These are phyloP conservation scores for Phyllosticta paracitricarpa DNA, from an alignment of 2,329 filamentous ascomycete species.

Conservation along the genomic window DNA sequence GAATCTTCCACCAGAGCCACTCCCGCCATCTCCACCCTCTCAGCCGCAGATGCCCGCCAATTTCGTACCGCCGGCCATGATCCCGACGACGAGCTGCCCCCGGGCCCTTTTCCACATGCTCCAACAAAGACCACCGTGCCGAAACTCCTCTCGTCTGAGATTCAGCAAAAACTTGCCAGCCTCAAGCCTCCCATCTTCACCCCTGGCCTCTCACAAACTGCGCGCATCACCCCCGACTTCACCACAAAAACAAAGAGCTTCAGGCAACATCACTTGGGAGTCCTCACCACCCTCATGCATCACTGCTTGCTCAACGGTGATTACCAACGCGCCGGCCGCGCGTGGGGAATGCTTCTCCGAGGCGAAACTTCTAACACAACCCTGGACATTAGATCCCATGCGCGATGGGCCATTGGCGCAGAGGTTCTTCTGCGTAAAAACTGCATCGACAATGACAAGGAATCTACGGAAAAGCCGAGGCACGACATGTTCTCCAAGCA, in stretches of 20 bases:
- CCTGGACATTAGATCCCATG: constrained; percentile 59
- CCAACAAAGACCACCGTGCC: constrained; percentile 14
- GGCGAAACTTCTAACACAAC: constrained; percentile 45
- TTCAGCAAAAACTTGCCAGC: constrained; percentile 31
- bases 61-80: constrained; percentile 32
- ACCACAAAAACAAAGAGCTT: constrained; percentile 19
- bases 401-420: constrained; percentile 74
- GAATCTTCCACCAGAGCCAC: constrained; percentile 12
- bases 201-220: constrained; percentile 4
- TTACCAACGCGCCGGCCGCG: constrained; percentile 59
- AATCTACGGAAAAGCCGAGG: constrained; percentile 1
- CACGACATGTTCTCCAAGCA: constrained; percentile 21
- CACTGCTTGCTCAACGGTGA: constrained; percentile 62
- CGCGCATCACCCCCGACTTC: neutral
- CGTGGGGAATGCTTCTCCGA: constrained; percentile 64
- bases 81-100: constrained; percentile 30
- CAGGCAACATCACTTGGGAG: constrained; percentile 49
- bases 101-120: constrained; percentile 36
- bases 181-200: constrained; percentile 34
- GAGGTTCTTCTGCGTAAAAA: constrained; percentile 58
- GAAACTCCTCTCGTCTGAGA: constrained; percentile 11
- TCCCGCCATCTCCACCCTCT: constrained; percentile 8
- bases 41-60: constrained; percentile 18
- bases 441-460: neutral
- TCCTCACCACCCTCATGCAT: constrained; percentile 61